Evolutionary conservation across 2,329 filamentous ascomycete genomes (phyloP).

Genomic region (Botryotinia narcissicola): DNA sequence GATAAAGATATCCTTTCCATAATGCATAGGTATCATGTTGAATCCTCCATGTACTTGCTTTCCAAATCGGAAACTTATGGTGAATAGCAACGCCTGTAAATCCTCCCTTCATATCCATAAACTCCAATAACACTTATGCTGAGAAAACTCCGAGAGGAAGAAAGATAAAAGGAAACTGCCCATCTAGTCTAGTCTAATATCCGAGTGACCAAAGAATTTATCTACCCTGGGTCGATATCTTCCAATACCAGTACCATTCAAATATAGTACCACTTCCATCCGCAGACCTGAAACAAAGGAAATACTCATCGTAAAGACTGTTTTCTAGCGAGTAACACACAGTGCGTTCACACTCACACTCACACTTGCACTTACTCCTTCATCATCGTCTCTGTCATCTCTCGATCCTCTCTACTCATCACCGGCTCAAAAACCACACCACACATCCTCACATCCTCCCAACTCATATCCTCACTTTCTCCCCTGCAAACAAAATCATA

Average conservation of each 20-base stretch:
- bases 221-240: neutral
- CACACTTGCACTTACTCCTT: neutral
- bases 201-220: neutral
- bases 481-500: constrained; percentile 12
- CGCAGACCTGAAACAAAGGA: neutral
- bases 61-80: neutral
- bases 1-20: neutral
- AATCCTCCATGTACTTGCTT: neutral
- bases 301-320: neutral
- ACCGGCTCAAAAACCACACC: neutral
- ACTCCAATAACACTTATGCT: neutral
- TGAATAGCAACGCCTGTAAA: neutral
- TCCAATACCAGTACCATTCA: neutral
- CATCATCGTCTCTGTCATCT: neutral
- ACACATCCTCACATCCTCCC: neutral
- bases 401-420: neutral
- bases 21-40: neutral
- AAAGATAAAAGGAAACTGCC: too few species aligned
- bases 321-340: neutral
- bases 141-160: neutral
- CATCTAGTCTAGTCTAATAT: neutral
- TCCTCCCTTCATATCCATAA: neutral
- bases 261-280: neutral
- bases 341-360: neutral
- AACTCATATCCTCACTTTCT: neutral